Evolutionary conservation across 2,329 filamentous ascomycete species (phyloP), one percentile per base, ranked within the genome.

Genomic region (Fragosphaeria purpurea): DNA sequence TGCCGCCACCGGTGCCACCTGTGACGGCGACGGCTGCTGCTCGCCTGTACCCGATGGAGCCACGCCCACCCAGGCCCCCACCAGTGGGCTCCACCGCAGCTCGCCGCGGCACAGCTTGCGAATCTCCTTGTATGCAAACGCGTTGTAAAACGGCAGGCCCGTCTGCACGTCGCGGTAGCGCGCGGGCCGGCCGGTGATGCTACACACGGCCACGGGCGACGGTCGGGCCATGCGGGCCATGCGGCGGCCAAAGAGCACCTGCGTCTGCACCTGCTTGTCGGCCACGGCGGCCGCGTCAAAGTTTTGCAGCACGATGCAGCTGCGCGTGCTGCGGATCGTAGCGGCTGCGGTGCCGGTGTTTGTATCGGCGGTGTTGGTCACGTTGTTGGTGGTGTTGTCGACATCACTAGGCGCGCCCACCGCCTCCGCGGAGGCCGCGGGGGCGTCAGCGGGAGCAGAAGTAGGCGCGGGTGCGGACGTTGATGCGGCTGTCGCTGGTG

Each of bases 101-200:
- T 87, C 82, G 42, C 88, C 85, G 1, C 73, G 77, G 48, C 80
- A 69, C 11, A 95, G 75, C 50, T 83, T 80, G 60, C 87, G 84
- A 44, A 97, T 85, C 64, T 94, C 83, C 59, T 81, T 81, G 68
- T 89, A 96, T 0, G 89, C 90, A 55, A 83, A 79, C 42, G 80
- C 72, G 63, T 91, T 91, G 56, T 80, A 77, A 67, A 91, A 98
- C 1, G 83, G 80, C 12, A 97, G 74, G 0, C 87, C 86, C 0
- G 91, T 97, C 58, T 79, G 77, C 0, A 89, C 88, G 64, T 98
- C 93, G 31, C 83, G 79, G 66, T 94, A 97, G 50, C 81, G 81
- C 10, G 91, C 93, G 5, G 83, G 80, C 48, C 83, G 79, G 60
- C 84, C 85, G 1, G 88, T 96, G 62, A 97, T 90, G 46, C 83